phyloP scores from a whole-genome alignment of 306 rosid genomes.

The Erythrophleum fordii region DNA sequence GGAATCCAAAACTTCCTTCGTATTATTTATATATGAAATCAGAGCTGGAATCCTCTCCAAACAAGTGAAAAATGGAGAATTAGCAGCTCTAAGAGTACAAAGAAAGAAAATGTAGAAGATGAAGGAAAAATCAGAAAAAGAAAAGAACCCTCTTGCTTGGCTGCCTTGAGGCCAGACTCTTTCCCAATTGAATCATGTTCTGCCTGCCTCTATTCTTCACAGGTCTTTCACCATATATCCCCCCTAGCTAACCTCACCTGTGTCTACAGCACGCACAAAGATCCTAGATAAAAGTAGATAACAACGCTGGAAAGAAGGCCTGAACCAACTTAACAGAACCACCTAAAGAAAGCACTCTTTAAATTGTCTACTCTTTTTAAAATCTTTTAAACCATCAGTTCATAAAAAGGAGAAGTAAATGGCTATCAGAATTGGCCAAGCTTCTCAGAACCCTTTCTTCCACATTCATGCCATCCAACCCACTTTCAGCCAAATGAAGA shows the following conservation, averaged over 20 bases:
- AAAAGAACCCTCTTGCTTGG: no score
- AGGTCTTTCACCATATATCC: no score
- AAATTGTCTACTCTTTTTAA: background rate
- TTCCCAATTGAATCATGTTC: no score
- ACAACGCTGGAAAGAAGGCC: background rate
- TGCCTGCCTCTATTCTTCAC: no score
- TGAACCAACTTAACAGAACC: background rate
- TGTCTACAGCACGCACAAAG: background rate
- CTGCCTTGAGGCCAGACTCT: no score
- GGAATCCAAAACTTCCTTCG: no score
- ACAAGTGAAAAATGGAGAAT: no score
- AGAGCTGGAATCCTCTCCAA: no score
- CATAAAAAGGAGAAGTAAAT: background rate
- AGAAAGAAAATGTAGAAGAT: no score
- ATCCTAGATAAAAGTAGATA: background rate
- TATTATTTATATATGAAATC: no score
- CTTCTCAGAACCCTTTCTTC: background rate
- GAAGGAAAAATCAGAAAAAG: no score
- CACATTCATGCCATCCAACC: background rate
- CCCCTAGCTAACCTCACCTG: background rate
- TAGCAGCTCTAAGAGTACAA: no score
- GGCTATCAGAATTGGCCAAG: background rate
- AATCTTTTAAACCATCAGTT: background rate
- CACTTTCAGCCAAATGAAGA: background rate
- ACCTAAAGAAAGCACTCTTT: background rate